Percentiles rank a stretch among this genome's conserved stretches.
These are phyloP conservation scores for Melampsora abietis-canadensis DNA, from an alignment of 1,284 basidiomycete species.

Conservation along the genomic window DNA sequence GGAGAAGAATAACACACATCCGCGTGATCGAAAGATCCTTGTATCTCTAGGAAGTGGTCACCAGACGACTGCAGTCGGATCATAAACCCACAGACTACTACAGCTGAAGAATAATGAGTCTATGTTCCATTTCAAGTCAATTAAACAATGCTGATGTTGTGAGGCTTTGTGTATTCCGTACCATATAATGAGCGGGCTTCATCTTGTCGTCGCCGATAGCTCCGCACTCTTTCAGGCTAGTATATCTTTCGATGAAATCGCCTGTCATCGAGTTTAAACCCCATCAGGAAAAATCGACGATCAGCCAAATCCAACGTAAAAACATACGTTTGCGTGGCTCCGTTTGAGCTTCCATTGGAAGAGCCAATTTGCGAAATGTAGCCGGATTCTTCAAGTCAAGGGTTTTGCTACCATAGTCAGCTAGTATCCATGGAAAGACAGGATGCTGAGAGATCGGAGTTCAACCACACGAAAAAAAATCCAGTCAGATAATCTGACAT, in stretches of 20 bases:
- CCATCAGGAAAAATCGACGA: conserved; percentile 58
- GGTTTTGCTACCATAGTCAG: conserved; percentile 73
- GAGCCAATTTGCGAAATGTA: conserved; percentile 73
- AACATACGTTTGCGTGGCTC: conserved; percentile 58
- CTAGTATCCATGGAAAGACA: conserved; percentile 83
- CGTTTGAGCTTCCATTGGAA: conserved; percentile 89
- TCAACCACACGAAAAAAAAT: conserved; percentile 5
- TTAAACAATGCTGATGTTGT: conserved; percentile 57
- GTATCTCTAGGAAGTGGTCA: conserved; percentile 81
- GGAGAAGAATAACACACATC: conserved; percentile 11
- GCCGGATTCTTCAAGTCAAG: conserved; percentile 68
- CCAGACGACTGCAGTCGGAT: conserved; percentile 87
- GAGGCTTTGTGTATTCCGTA: conserved; percentile 10
- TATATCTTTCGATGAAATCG: conserved; percentile 63
- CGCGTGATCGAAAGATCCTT: conserved; percentile 46
- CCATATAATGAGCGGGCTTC: conserved; percentile 9
- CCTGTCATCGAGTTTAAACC: conserved; percentile 25
- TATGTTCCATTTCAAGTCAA: conserved; percentile 52
- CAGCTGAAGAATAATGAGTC: conserved; percentile 92
- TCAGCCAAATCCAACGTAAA: conserved; percentile 58
- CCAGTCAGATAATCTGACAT: neutral
- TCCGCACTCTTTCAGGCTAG: conserved; percentile 69
- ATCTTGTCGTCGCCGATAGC: conserved; percentile 71
- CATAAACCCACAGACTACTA: conserved; percentile 92
- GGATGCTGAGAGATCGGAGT: conserved; percentile 58